Evolutionary conservation across 2,329 filamentous ascomycete genomes (phyloP).

Genomic region (Paecilomyces formosus): DNA sequence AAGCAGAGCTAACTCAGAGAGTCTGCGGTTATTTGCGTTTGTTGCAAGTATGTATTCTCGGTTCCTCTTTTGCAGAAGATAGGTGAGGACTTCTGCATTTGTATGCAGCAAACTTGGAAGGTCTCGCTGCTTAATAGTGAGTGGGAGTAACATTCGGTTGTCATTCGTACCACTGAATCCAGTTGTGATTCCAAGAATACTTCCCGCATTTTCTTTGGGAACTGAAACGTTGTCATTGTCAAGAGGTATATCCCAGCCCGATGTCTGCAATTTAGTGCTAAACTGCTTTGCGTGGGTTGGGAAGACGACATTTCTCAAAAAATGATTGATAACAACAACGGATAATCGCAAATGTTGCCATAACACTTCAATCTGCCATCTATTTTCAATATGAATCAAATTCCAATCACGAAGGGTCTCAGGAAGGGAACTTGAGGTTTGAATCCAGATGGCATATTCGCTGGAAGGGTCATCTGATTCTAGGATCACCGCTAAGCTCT

Average conservation of each 20-base stretch:
- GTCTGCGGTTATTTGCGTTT: slow-evolving; percentile 20
- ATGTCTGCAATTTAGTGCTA: slow-evolving; percentile 54
- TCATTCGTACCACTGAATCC: slow-evolving; percentile 71
- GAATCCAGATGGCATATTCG: slow-evolving; percentile 48
- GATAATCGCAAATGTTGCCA: slow-evolving; percentile 45
- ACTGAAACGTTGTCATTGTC: slow-evolving; percentile 16
- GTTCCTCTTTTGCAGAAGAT: slow-evolving; percentile 49
- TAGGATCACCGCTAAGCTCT: slow-evolving; percentile 44
- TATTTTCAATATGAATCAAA: slow-evolving; percentile 53
- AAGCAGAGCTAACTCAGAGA: slow-evolving; percentile 43
- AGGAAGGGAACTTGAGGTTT: slow-evolving; percentile 36
- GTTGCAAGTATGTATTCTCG: slow-evolving; percentile 37
- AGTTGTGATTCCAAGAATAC: slow-evolving; percentile 43
- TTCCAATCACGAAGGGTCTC: slow-evolving; percentile 46
- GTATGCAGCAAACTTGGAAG: slow-evolving; percentile 50
- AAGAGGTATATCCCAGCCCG: slow-evolving; percentile 60
- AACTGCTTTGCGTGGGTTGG: slow-evolving; percentile 60
- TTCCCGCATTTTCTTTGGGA: neutral
- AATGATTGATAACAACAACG: slow-evolving; percentile 51
- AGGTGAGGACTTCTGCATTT: slow-evolving; percentile 56
- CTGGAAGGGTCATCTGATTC: slow-evolving; percentile 50
- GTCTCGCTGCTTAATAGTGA: slow-evolving; percentile 56
- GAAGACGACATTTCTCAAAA: slow-evolving; percentile 58
- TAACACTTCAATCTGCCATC: slow-evolving; percentile 42
- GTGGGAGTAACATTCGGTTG: slow-evolving; percentile 50